Conservation (phyloP, 768 basidiomycete species). For the Goffeauzyma gilvescens region DNA sequence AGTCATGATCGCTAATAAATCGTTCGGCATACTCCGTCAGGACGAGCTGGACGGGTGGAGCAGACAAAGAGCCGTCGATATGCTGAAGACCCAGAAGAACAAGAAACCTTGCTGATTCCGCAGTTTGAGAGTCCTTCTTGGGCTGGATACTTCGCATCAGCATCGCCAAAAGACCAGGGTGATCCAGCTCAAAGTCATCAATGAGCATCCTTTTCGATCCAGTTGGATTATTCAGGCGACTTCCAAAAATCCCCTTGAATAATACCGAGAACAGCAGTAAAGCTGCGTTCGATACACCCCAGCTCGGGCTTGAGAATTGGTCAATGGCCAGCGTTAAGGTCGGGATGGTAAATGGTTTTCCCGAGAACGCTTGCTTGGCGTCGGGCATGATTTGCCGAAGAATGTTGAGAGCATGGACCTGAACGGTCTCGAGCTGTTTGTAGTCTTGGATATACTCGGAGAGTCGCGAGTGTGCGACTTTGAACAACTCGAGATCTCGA, state of each 20-base stretch:
- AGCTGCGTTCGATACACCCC: constrained; percentile 31
- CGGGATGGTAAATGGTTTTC: background rate
- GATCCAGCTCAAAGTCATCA: constrained; percentile 17
- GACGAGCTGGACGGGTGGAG: background rate
- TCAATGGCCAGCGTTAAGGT: background rate
- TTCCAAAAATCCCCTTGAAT: constrained; percentile 15
- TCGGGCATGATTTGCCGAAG: constrained; percentile 28
- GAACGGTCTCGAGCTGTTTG: constrained; percentile 17
- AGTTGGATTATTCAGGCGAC: constrained; percentile 16
- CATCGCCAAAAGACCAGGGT: constrained; percentile 18
- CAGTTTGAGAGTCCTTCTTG: too few species aligned
- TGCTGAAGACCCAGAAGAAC: background rate
- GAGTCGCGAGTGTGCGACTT: constrained; percentile 15
- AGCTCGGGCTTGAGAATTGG: constrained; percentile 11
- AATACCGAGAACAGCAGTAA: constrained; percentile 28
- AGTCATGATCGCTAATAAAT: background rate
- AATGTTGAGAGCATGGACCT: constrained; percentile 30
- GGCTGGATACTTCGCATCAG: constrained; percentile 11
- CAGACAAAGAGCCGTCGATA: background rate
- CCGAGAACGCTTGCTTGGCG: constrained; percentile 17
- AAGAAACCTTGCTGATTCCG: background rate
- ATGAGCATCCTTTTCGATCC: constrained; percentile 17
- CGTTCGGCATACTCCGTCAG: background rate
- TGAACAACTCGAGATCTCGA: constrained; percentile 14
- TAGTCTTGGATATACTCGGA: constrained; percentile 15